Evolutionary conservation across 208 protist genomes (phyloP), one percentile per base, ranked within the genome.

Genomic region (Leishmania aethiopica): DNA sequence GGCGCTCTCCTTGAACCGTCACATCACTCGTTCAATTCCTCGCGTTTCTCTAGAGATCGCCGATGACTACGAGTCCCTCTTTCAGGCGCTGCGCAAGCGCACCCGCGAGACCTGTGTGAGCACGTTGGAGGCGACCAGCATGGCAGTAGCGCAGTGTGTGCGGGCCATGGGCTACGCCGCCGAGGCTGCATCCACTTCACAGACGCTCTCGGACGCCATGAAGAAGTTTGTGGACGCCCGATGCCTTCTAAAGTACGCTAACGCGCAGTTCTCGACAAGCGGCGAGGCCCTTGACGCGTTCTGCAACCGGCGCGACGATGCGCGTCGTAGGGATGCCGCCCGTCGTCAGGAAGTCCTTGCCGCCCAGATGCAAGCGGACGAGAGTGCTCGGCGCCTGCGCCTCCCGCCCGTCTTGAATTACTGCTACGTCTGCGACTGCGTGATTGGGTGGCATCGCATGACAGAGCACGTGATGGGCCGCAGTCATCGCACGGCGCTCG

Each of bases 331-430:
- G 37, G 86, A 89, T 19, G 78, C 88, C 25, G 66, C 85, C 35
- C 77, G 83, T 10, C 87, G 92, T 17, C 78, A 89, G 53, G 57
- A 71, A 19, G 40, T 78, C 32, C 55, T 92, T 32, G 51, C 75
- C 22, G 47, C 60, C 2, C 78, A 79, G 77, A 86, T 89, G 57
- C 62, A 82, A 57, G 78, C 42, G 22, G 87, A 92, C 69, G 74
- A 45, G 40, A 76, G 66, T 19, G 80, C 88, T 17, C 86, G 80
- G 8, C 78, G 60, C 3, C 53, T 93, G 37, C 82, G 92, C 22
- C 84, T 87, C 28, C 92, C 93, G n/a, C 93, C 93, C 0, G 90
- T 97, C 28, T 75, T 92, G 70, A 97, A 95, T 80, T 97, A 97
- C 85, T 97, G 93, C 85, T 94, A 95, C 85, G 86, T 76, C 55